Evolutionary conservation across 352 stramenopile species (phyloP).

Genomic region (Globisporangium yorkense): DNA sequence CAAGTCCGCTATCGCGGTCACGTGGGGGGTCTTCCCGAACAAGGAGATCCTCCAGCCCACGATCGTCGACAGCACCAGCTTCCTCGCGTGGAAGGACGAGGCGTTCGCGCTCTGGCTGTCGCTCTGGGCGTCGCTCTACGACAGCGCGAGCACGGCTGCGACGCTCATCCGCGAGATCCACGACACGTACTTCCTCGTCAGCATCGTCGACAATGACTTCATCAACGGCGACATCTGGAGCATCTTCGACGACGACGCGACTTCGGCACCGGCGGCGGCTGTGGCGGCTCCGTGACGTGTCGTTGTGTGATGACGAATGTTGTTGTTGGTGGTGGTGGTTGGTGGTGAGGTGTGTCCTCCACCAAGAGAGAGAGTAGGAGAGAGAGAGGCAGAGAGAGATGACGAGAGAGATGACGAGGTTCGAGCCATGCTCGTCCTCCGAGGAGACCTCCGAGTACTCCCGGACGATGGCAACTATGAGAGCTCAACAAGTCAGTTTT

Average conservation of each 20-base stretch:
- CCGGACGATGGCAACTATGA: too few species aligned
- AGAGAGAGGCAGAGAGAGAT: not conserved
- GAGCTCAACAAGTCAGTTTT: not conserved
- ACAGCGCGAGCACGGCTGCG: slow-evolving; percentile 84
- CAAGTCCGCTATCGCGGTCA: slow-evolving; percentile 93
- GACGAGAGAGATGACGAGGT: slow-evolving; percentile 5
- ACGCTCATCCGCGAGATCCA: slow-evolving; percentile 94
- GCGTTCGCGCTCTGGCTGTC: slow-evolving; percentile 96
- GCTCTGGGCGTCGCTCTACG: slow-evolving; percentile 96
- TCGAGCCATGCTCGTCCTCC: slow-evolving; percentile 27
- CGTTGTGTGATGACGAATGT: slow-evolving; percentile 6
- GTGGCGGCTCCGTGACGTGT: slow-evolving; percentile 10
- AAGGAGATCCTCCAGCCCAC: slow-evolving; percentile 96
- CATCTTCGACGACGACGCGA: slow-evolving; percentile 38
- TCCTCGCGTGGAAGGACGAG: slow-evolving; percentile 95
- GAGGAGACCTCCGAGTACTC: too few species aligned
- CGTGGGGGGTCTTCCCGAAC: slow-evolving; percentile 98
- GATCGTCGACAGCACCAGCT: slow-evolving; percentile 97
- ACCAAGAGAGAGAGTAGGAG: slow-evolving; percentile 7
- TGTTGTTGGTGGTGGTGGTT: not conserved
- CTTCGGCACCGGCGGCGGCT: slow-evolving; percentile 11
- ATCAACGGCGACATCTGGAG: slow-evolving; percentile 84
- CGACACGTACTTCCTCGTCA: slow-evolving; percentile 97
- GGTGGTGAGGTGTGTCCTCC: not conserved
- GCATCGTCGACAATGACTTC: slow-evolving; percentile 99